A percentile compares a stretch with the other conserved stretches of the same genome.
phyloP scores from a whole-genome alignment of 371 early-diverging fungal species.

The Ecytonucleospora hepatopenaei region DNA sequence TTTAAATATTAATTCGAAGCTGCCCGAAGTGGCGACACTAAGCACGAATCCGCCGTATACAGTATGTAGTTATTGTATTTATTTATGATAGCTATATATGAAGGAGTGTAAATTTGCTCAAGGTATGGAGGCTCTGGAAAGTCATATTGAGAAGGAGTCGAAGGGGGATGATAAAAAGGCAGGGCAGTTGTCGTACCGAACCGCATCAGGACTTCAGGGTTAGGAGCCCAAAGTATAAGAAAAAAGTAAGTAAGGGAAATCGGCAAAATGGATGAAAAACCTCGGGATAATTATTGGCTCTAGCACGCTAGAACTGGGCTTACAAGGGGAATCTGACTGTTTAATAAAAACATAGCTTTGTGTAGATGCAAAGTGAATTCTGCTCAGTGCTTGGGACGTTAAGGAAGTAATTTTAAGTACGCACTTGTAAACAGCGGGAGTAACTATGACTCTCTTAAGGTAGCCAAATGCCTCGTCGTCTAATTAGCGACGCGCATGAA shows the following conservation, averaged over 20 bases:
- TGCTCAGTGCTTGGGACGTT: constrained; percentile 64
- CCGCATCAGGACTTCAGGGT: constrained; percentile 30
- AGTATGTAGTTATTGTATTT: no score
- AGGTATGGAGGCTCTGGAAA: not conserved
- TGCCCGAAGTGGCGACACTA: not conserved
- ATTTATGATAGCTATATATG: not conserved
- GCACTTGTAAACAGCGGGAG: constrained; percentile 65
- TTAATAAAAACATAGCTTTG: constrained; percentile 66
- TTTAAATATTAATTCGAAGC: not conserved
- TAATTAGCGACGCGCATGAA: constrained; percentile 65
- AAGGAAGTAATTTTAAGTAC: constrained; percentile 62
- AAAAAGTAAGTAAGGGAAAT: constrained; percentile 24
- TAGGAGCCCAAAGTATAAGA: constrained; percentile 9
- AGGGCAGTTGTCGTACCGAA: constrained; percentile 16
- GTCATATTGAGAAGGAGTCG: constrained; percentile 14
- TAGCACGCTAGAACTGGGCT: constrained; percentile 33
- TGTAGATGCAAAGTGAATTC: constrained; percentile 64
- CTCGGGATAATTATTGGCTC: constrained; percentile 33
- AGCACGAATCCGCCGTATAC: constrained; percentile 3
- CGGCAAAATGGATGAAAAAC: constrained; percentile 37
- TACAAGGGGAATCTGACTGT: constrained; percentile 64
- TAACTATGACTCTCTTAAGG: constrained; percentile 64
- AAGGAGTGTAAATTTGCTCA: not conserved
- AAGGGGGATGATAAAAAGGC: constrained; percentile 4
- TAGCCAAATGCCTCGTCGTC: constrained; percentile 64